Base-by-base conservation (phyloP, 768 basidiomycete genomes). In the Naematelia encephala region DNA sequence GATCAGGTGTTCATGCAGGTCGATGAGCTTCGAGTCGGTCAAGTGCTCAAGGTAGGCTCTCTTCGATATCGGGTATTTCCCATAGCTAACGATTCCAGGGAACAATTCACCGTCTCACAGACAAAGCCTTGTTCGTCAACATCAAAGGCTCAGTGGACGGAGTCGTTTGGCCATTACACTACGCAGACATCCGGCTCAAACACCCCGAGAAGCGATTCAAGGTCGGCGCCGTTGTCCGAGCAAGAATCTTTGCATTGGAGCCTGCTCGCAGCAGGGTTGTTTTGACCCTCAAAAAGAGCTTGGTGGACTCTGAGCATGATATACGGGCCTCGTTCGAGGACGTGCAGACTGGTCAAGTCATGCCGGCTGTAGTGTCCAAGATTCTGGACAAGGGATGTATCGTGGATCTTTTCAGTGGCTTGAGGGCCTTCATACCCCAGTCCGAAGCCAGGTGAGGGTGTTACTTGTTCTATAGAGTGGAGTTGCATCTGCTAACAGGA, bases 121-220 rank as follows among this genome's bases (percentile, higher is more conserved):
- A 89, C 57, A 82, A 84, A 29, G 87, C 84, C 0, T 78, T 99
- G 34, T 94, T 96, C 70, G 85, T 98, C 43, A 85, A 89, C 26
- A 80, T 98, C 56, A 85, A 87, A 3, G 91, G 90, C 4, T 89
- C 84, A 60, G 86, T 97, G 28, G 91, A 96, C 70, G 96, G 90
- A 26, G 87, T 96, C 25, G 82, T 97, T 21, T 96, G 90, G 89
- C 92, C 93, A 0, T 84, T 86, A 61, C 96, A 98, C 73, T 96
- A 89, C 73, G 91, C 96, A 11, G 96, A 99, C 75, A 92, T 98
- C 69, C 74, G 80, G n/a, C 82, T 98, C 67, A 96, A 92, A 73
- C 89, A 97, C 73, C 94, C 94, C 10, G 85, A 90, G 44, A 90
- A 86, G 78, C 83, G 87, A 60, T 99, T 96, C 80, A 92, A 90